Conservation (phyloP, 1,284 basidiomycete species). For the Irpex lacteus region DNA sequence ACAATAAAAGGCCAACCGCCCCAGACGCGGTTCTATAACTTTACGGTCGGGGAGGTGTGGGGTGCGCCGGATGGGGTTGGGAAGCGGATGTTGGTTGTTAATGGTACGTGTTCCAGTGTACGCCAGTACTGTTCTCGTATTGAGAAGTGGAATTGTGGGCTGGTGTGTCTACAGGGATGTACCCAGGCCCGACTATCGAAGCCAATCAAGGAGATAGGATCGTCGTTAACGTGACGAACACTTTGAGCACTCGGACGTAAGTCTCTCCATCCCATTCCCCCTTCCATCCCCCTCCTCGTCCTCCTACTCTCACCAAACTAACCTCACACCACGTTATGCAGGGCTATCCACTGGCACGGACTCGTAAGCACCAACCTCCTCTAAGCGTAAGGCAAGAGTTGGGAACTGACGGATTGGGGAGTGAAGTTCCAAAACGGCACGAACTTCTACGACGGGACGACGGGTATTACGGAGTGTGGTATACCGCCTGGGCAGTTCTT, state of each 20-base stretch:
- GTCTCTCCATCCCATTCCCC: constrained; percentile 2
- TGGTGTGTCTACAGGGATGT: constrained; percentile 30
- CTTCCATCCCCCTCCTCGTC: neutral
- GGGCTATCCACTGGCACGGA: constrained; percentile 45
- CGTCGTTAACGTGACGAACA: constrained; percentile 40
- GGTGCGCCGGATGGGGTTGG: constrained; percentile 36
- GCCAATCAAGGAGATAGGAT: constrained; percentile 44
- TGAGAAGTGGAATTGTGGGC: no score
- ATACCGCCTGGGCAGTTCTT: constrained; percentile 44
- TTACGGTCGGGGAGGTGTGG: constrained; percentile 28
- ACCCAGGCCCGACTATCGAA: constrained; percentile 47
- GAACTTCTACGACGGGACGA: constrained; percentile 43
- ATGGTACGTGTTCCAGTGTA: no score
- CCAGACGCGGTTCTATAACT: constrained; percentile 34
- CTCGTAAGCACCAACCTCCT: no score
- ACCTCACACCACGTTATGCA: constrained; percentile 11
- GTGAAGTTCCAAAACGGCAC: constrained; percentile 33
- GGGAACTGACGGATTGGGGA: neutral
- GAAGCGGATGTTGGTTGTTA: constrained; percentile 43
- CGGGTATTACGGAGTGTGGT: constrained; percentile 49
- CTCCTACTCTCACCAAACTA: neutral
- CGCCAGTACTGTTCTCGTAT: no score
- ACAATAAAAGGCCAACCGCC: constrained; percentile 27
- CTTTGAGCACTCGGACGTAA: constrained; percentile 31
- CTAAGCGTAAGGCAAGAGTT: no score